phyloP scores from a whole-genome alignment of 1,284 basidiomycete species.

The Moesziomyces antarcticus region DNA sequence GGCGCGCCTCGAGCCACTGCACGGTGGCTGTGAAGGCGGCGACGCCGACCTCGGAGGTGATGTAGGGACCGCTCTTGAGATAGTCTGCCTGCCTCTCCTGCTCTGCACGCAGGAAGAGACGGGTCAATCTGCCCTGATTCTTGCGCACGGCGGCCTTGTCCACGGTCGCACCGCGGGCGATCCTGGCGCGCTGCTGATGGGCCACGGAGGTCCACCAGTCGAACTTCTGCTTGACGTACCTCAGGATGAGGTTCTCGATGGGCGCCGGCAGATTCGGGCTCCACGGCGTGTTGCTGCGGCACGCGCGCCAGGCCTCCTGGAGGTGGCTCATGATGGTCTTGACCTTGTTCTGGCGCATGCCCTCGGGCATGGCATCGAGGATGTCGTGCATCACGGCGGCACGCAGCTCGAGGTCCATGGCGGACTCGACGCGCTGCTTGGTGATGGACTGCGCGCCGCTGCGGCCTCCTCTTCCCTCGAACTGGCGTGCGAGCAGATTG shows the following conservation, averaged over 20 bases:
- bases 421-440: slow-evolving; percentile 98
- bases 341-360: slow-evolving; percentile 97
- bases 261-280: slow-evolving; percentile 97
- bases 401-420: slow-evolving; percentile 96
- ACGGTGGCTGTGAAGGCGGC: slow-evolving; percentile 67
- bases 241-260: slow-evolving; percentile 98
- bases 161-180: slow-evolving; percentile 94
- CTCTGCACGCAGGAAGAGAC: slow-evolving; percentile 70
- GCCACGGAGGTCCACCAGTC: slow-evolving; percentile 98
- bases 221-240: slow-evolving; percentile 99
- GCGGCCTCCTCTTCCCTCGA: slow-evolving; percentile 89
- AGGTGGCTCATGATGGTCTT: slow-evolving; percentile 98
- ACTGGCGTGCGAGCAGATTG: slow-evolving; percentile 96
- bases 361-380: slow-evolving; percentile 89
- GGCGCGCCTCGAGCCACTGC: slow-evolving; percentile 67
- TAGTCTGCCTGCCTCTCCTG: slow-evolving; percentile 67
- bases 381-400: slow-evolving; percentile 99
- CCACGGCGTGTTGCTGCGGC: slow-evolving; percentile 99
- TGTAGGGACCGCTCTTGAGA: slow-evolving; percentile 67
- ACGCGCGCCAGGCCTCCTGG: slow-evolving; percentile 93
- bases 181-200: slow-evolving; percentile 93
- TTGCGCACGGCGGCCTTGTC: slow-evolving; percentile 99
- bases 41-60: slow-evolving; percentile 66
- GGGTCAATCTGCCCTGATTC: slow-evolving; percentile 88
- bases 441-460: slow-evolving; percentile 85